These are phyloP conservation scores for Malus sieversii DNA, from an alignment of 306 rosid genomes.

Conservation along the genomic window DNA sequence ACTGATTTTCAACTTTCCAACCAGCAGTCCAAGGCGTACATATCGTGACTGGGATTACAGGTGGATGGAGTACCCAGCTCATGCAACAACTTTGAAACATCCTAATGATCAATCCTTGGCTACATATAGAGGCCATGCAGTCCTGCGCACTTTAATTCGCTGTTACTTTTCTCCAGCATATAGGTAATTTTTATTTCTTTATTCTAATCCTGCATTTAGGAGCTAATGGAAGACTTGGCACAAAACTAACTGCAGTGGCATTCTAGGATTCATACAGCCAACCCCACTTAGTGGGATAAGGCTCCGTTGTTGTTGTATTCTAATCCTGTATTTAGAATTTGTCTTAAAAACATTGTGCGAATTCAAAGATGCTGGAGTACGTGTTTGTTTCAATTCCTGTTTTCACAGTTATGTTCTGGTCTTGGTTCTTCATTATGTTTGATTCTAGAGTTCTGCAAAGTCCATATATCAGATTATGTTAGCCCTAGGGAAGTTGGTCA, in stretches of 20 bases:
- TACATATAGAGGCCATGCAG: conserved; percentile 77
- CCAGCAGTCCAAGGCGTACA: conserved; percentile 35
- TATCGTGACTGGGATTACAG: conserved; percentile 74
- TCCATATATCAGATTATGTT: background rate
- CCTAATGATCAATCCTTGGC: conserved; percentile 66
- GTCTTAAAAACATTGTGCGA: background rate
- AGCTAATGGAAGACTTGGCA: background rate
- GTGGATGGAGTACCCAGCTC: conserved; percentile 75
- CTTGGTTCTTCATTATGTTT: background rate
- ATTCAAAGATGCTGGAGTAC: background rate
- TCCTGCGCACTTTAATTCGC: conserved; percentile 69
- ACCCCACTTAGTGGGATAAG: too few relatives aligned
- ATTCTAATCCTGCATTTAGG: background rate
- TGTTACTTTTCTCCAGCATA: conserved; percentile 82
- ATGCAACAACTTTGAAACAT: conserved; percentile 48
- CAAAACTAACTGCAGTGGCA: too few relatives aligned
- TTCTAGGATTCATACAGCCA: too few relatives aligned
- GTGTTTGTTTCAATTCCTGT: background rate
- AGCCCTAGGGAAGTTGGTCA: background rate
- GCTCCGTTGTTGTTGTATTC: too few relatives aligned
- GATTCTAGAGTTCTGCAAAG: background rate
- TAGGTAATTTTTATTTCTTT: conserved; percentile 38
- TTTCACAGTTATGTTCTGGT: background rate
- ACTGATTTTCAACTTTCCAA: background rate
- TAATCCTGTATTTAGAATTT: background rate